phyloP scores from a whole-genome alignment of 768 basidiomycete species.

The Rhodotorula diobovata region DNA sequence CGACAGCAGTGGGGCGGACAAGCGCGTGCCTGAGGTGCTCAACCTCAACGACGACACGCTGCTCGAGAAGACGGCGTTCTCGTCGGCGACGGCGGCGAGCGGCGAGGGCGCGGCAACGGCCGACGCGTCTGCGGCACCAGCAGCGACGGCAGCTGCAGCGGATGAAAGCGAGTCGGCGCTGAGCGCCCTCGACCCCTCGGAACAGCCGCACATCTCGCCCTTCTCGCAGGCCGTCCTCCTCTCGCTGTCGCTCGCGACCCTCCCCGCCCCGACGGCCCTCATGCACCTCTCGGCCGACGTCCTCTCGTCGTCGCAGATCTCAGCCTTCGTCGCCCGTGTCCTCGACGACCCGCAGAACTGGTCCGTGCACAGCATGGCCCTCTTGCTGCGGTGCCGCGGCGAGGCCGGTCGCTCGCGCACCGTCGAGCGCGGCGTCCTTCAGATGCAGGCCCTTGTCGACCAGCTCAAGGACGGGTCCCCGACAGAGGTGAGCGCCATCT shows the following conservation, averaged over 20 bases:
- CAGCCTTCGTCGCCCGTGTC: conserved; percentile 83
- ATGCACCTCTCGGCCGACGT: conserved; percentile 85
- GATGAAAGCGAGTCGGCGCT: conserved; percentile 49
- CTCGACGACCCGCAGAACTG: conserved; percentile 86
- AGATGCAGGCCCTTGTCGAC: conserved; percentile 90
- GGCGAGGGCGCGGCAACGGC: too few relatives aligned
- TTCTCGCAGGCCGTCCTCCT: conserved; percentile 91
- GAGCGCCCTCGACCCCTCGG: conserved; percentile 63
- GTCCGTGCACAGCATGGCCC: conserved; percentile 94
- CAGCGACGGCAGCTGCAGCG: conserved; percentile 43
- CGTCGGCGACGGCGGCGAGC: conserved; percentile 41
- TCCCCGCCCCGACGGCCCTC: conserved; percentile 55
- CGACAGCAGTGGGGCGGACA: conserved; percentile 6
- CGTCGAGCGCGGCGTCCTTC: conserved; percentile 83
- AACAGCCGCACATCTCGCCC: conserved; percentile 82
- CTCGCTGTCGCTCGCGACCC: conserved; percentile 65
- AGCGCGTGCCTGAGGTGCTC: conserved; percentile 66
- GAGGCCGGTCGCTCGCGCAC: conserved; percentile 85
- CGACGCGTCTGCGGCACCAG: too few relatives aligned
- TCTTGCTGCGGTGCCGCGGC: conserved; percentile 84
- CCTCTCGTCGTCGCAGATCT: conserved; percentile 85
- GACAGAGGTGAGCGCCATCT: conserved; percentile 36
- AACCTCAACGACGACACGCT: conserved; percentile 91
- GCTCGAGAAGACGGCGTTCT: conserved; percentile 87
- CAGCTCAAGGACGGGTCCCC: conserved; percentile 56